These are phyloP conservation scores for Peronospora destructor DNA, from an alignment of 352 stramenopile genomes.

Conservation along the genomic window DNA sequence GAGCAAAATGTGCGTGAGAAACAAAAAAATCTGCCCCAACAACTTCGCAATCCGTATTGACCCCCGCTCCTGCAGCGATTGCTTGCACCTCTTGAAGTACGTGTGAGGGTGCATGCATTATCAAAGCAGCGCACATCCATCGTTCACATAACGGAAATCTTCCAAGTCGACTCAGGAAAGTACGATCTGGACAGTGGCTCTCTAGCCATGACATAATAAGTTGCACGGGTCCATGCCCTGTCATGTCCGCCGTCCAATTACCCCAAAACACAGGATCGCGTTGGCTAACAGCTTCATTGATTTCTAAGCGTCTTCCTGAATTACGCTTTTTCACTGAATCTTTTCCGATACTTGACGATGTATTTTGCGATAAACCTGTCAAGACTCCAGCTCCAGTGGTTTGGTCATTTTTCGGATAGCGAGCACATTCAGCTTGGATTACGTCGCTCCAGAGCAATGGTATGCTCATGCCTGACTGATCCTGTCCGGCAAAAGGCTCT, in stretches of 20 bases:
- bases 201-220: conserved; percentile 73
- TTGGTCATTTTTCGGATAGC: conserved; percentile 18
- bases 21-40: conserved; percentile 28
- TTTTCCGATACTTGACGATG: conserved; percentile 7
- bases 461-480: conserved; percentile 3
- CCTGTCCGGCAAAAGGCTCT: conserved; percentile 6
- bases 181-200: conserved; percentile 62
- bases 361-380: conserved; percentile 2
- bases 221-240: conserved; percentile 42
- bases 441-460: conserved; percentile 35
- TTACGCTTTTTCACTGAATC: conserved; percentile 15
- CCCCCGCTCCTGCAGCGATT: conserved; percentile 47
- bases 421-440: conserved; percentile 28
- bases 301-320: conserved; percentile 16
- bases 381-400: conserved; percentile 5
- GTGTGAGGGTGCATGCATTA: conserved; percentile 73
- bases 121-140: conserved; percentile 62
- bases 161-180: conserved; percentile 68
- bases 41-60: conserved; percentile 17
- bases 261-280: conserved; percentile 47
- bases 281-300: conserved; percentile 17
- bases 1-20: conserved; percentile 49
- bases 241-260: conserved; percentile 54
- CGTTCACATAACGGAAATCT: conserved; percentile 67
- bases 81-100: conserved; percentile 73